These are phyloP conservation scores for Elsinoe fawcettii DNA, from an alignment of 2,329 filamentous ascomycete species.

Conservation along the genomic window DNA sequence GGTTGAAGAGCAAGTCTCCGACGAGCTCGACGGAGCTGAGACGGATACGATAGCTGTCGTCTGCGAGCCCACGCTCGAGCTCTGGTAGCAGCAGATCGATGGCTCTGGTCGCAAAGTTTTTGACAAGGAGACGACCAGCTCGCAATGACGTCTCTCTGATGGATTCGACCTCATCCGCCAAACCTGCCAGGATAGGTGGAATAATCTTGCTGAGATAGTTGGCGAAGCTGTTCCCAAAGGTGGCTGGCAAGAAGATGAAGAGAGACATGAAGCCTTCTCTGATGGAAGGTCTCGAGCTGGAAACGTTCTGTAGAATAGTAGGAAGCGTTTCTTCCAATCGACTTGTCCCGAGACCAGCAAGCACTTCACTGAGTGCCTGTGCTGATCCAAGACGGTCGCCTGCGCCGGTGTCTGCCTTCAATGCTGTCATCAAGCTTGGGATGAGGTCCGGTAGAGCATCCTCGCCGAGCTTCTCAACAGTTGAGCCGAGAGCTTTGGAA, in stretches of 20 bases:
- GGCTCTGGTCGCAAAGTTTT: slow-evolving; percentile 93
- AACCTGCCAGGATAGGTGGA: slow-evolving; percentile 83
- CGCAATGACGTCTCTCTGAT: slow-evolving; percentile 95
- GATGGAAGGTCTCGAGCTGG: slow-evolving; percentile 80
- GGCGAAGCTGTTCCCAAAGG: slow-evolving; percentile 97
- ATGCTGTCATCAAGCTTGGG: slow-evolving; percentile 91
- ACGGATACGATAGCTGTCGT: slow-evolving; percentile 94
- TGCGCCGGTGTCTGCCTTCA: slow-evolving; percentile 94
- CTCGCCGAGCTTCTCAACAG: slow-evolving; percentile 97
- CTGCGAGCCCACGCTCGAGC: slow-evolving; percentile 89
- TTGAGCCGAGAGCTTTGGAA: slow-evolving; percentile 86
- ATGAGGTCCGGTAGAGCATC: slow-evolving; percentile 95
- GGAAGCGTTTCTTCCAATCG: slow-evolving; percentile 92
- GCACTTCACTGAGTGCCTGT: slow-evolving; percentile 90
- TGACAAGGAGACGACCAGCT: slow-evolving; percentile 87
- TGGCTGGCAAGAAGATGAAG: slow-evolving; percentile 97
- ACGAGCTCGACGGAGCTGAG: slow-evolving; percentile 97
- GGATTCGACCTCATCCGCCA: slow-evolving; percentile 92
- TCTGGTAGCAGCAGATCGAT: slow-evolving; percentile 92
- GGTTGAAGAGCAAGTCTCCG: slow-evolving; percentile 92
- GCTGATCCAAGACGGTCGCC: slow-evolving; percentile 93
- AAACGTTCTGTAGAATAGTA: slow-evolving; percentile 91
- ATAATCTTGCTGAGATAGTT: slow-evolving; percentile 94
- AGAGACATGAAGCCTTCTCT: slow-evolving; percentile 99
- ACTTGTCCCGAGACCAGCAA: slow-evolving; percentile 85